Evolutionary conservation across 1,284 basidiomycete species (phyloP), one percentile per base, ranked within the genome.

Genomic region (Sphagnurus paluster): DNA sequence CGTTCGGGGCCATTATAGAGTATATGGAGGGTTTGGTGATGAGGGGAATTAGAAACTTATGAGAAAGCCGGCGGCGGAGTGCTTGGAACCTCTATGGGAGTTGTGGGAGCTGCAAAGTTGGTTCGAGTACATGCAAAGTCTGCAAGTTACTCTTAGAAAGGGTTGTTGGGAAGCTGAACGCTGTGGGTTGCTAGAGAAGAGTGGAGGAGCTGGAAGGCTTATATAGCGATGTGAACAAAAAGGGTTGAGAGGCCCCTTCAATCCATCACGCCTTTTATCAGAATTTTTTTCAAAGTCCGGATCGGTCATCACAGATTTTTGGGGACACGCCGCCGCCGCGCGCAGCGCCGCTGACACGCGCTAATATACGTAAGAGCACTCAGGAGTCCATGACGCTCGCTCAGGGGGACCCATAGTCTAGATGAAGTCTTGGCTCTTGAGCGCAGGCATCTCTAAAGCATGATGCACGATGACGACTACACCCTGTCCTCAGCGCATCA

Each of bases 61-160:
- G 52, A 87, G 60, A 61, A 80, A 76, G 52, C 80, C 78, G 56
- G 84, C 77, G 65, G 69, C 71, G 55, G 82, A 78, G 75, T 90
- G 87, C 66, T 84, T 89, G 57, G 58, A 63, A 71, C 87, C 87
- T 79, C 84, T 74, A 72, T 87, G 78, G 60, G 79, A 76, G 69
- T 90, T 90, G 74, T 91, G 87, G 53, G 77, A 72, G 67, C 83
- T 86, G 67, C 82, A 79, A 55, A 90, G 82, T 67, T 88, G 86
- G 82, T 91, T 90, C 52, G 86, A 87, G 85, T 81, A 91, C 88
- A 90, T 90, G 78, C 86, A 90, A 74, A 61, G 64, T 59, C 55
- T 67, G 63, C 66, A 71, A 63, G 61, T 58, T 53, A 61, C 57
- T 59, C 59, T 37, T 49, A 40, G 43, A n/a, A 53, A 48, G 16